Evolutionary conservation across 805 yeast genomes (phyloP).

Genomic region (Sugiyamaella qingdaonensis): DNA sequence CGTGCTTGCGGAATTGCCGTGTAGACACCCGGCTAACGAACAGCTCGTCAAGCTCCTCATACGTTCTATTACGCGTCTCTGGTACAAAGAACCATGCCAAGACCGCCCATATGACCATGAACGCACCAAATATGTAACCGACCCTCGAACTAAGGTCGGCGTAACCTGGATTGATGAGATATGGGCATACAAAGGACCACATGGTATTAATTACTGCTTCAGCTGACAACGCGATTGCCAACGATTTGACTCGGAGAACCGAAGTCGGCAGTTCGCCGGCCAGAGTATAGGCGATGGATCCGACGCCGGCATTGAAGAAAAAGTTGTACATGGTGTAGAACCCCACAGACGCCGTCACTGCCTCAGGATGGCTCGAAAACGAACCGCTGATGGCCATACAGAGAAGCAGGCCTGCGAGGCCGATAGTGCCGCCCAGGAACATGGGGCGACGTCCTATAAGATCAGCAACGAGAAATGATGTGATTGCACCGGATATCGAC

Average conservation of each 20-base stretch:
- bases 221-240: slow-evolving; percentile 37
- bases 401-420: not conserved
- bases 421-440: slow-evolving; percentile 24
- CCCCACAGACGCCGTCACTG: slow-evolving; percentile 7
- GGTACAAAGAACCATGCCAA: slow-evolving; percentile 51
- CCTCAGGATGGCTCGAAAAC: slow-evolving; percentile 14
- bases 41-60: slow-evolving; percentile 52
- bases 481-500: slow-evolving; percentile 38
- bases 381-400: not conserved
- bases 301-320: slow-evolving; percentile 38
- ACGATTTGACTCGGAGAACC: slow-evolving; percentile 39
- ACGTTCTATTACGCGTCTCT: slow-evolving; percentile 52
- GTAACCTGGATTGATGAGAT: slow-evolving; percentile 42
- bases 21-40: slow-evolving; percentile 35
- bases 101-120: slow-evolving; percentile 28
- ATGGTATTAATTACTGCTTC: slow-evolving; percentile 28
- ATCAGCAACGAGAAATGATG: slow-evolving; percentile 29
- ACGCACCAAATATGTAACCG: slow-evolving; percentile 44
- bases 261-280: slow-evolving; percentile 37
- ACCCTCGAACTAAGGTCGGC: slow-evolving; percentile 46
- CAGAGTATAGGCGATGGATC: not conserved
- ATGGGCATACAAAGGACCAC: slow-evolving; percentile 33
- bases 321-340: slow-evolving; percentile 2
- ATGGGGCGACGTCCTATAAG: slow-evolving; percentile 31
- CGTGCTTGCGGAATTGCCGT: slow-evolving; percentile 19